phyloP scores from a whole-genome alignment of 1,284 basidiomycete genomes.

The Ceratobasidium sp. region DNA sequence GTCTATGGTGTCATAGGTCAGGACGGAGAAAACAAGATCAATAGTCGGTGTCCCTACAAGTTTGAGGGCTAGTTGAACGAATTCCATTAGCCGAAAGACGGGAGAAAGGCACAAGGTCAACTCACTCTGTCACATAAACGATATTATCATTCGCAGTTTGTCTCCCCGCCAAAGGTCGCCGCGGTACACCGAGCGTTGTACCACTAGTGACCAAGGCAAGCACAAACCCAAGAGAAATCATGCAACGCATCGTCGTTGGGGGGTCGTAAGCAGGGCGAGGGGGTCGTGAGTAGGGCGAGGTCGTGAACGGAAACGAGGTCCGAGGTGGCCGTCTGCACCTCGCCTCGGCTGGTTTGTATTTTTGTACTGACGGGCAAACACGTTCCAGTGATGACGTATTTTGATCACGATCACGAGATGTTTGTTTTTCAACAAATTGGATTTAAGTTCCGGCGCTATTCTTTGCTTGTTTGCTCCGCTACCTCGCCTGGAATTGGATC shows the following conservation, averaged over 20 bases:
- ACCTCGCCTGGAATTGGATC: too few relatives aligned
- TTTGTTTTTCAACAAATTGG: background rate
- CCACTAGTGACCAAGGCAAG: background rate
- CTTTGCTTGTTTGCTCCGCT: too few relatives aligned
- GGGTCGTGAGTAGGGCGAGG: conserved; percentile 3
- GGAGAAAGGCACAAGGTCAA: background rate
- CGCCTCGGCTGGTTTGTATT: background rate
- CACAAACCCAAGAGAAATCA: background rate
- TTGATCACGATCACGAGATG: background rate
- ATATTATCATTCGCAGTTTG: conserved; percentile 37
- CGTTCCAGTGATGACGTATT: conserved; percentile 28
- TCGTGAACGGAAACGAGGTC: background rate
- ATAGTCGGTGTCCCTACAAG: conserved; percentile 12
- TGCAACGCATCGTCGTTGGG: conserved; percentile 3
- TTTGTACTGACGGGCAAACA: background rate
- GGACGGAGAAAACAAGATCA: background rate
- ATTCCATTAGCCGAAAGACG: background rate
- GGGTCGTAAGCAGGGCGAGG: background rate
- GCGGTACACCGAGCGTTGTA: conserved; percentile 5
- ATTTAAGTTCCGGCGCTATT: too few relatives aligned
- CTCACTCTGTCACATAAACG: conserved; percentile 43
- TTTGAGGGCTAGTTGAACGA: conserved; percentile 24
- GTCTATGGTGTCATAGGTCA: background rate
- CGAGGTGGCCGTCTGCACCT: background rate
- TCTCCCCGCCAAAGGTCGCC: background rate